Conservation (phyloP, 305 asterid species). For the Fraxinus dipetala region DNA sequence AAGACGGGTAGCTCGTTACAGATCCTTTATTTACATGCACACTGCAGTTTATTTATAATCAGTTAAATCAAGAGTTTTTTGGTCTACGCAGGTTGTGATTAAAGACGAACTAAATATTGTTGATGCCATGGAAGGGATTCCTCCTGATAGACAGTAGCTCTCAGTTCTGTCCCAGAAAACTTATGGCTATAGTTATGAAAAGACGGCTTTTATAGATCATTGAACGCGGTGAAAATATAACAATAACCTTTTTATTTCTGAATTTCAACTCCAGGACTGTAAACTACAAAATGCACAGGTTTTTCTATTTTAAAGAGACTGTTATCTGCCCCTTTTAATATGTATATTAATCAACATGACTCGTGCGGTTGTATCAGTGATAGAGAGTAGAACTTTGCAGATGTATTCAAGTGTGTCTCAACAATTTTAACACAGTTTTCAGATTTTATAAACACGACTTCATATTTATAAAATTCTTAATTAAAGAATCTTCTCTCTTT, state of each 20-base stretch:
- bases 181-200: neutral
- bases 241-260: neutral
- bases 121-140: constrained; percentile 14
- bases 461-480: neutral
- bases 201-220: constrained; percentile 19
- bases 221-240: constrained; percentile 16
- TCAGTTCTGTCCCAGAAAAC: neutral
- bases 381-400: constrained; percentile 22
- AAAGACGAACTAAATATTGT: neutral
- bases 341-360: constrained; percentile 32
- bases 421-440: constrained; percentile 21
- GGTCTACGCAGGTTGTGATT: constrained; percentile 36
- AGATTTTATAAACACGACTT: constrained; percentile 11
- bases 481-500: neutral
- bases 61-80: neutral
- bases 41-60: neutral
- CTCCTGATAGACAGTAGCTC: neutral
- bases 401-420: constrained; percentile 15
- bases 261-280: constrained; percentile 11
- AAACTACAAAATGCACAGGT: constrained; percentile 19
- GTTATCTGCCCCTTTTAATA: neutral
- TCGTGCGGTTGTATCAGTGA: constrained; percentile 17
- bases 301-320: constrained; percentile 5
- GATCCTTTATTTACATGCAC: neutral
- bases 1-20: constrained; percentile 33